Evolutionary conservation across 192 early-diverging fungal genomes (phyloP), one percentile per base, ranked within the genome.

Genomic region (Umbelopsis ramanniana): DNA sequence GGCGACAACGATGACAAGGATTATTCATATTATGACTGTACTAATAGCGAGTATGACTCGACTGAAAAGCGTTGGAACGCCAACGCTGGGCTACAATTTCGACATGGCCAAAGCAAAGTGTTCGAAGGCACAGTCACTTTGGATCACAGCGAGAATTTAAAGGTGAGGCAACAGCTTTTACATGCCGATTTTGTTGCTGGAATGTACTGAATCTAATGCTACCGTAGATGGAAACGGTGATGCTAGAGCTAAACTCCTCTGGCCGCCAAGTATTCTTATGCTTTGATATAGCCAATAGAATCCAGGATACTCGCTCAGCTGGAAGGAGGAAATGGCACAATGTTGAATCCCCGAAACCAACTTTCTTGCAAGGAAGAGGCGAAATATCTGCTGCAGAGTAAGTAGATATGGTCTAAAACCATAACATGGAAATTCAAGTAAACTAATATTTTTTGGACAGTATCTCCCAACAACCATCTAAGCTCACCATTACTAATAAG

Each of bases 391-490:
- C 80, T 24, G 66, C 85, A 19, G 77, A 82, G 83, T 86, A 69
- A 74, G 66, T 76, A n/a, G 21, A 11, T 21, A 29, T 29, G 29
- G 24, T 57, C n/a, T 21, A 12, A 24, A 8, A 40, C 38, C 3
- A 40, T 40, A 6, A 67, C 54, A 12, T 22, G 21, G 1, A 63
- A 55, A 6, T 37, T 38, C 24, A 52, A 29, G 21, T n/a, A 19
- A 52, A 19, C 33, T 66, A 52, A 47, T 29, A 19, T 2, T 52
- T 60, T 69, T 69, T 75, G 23, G 4, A 66, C 74, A 80, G 86
- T 3, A 80, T 92, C 11, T 81, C 83, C 9, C 84, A 89, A 74
- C 80, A 83, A 23, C 88, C 88, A 47, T 89, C 93, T 35, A 88
- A 88, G 26, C 66, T 94, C 0, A 77, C 81, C 45, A 80, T 94